Conservation (phyloP, 805 yeast genomes). For the Pichia cabralensis region DNA sequence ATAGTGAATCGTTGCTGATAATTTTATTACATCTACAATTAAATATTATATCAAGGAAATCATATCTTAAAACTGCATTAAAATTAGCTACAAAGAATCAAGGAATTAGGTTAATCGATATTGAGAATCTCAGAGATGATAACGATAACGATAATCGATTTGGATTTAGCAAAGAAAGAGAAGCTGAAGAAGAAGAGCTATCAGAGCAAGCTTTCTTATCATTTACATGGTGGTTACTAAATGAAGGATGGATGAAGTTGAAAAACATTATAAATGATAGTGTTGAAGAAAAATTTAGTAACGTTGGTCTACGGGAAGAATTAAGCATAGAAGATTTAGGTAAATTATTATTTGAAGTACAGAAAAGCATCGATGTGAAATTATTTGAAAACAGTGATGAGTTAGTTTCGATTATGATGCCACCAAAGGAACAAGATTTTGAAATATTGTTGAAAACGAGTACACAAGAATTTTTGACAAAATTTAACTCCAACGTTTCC, state of each 20-base stretch:
- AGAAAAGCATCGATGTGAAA: constrained; percentile 17
- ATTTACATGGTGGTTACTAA: constrained; percentile 88
- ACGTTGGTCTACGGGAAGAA: constrained; percentile 64
- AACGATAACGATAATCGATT: constrained; percentile 21
- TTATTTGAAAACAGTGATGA: constrained; percentile 4
- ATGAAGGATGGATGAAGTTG: constrained; percentile 68
- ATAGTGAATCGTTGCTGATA: constrained; percentile 59
- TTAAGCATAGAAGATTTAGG: constrained; percentile 54
- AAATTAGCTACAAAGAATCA: constrained; percentile 45
- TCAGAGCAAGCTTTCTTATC: constrained; percentile 78
- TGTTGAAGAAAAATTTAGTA: constrained; percentile 52
- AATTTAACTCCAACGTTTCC: constrained; percentile 17
- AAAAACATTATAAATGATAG: constrained; percentile 41
- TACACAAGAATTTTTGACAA: constrained; percentile 30
- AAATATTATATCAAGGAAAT: constrained; percentile 79
- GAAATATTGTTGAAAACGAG: constrained; percentile 46
- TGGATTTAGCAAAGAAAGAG: too few relatives aligned
- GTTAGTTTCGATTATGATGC: constrained; percentile 24
- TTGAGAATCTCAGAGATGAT: constrained; percentile 17
- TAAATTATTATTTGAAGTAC: constrained; percentile 30
- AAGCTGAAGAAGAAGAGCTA: constrained; percentile 29
- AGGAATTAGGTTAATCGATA: constrained; percentile 23
- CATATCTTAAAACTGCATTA: constrained; percentile 72
- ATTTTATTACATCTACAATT: constrained; percentile 77
- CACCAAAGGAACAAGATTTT: constrained; percentile 43